Base-by-base conservation (phyloP, 2,329 filamentous ascomycete species). In the Thielaviopsis musarum region DNA sequence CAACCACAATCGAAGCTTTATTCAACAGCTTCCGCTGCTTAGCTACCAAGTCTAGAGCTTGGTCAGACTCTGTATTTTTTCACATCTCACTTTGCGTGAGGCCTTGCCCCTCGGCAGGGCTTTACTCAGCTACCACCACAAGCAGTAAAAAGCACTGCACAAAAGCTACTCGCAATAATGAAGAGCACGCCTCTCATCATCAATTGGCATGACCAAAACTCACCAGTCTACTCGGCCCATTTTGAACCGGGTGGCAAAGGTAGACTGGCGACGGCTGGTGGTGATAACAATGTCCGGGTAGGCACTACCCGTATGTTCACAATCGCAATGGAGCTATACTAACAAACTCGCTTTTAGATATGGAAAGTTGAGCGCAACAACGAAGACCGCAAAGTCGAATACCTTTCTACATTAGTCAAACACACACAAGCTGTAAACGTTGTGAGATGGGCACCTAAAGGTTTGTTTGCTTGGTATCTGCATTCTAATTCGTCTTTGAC, bases 371-470 rank as follows among this genome's bases (percentile, higher is more conserved):
- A 96, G 64, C 76, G 80, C 56, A 84, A 86, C 62, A 90, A 88
- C 48, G 89, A 95, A 63, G 88, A 94, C 66, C 81, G 89, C 62
- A 94, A 86, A 68, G 88, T 95, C 64, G 87, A 89, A 61, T 98
- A 97, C 70, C 78, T 98, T 41, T 90, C 90, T 15, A 96, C 91
- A 2, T 80, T 98, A 59, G 78, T 84, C 62, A 96, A 95, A 70
- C 93, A 98, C 72, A 94, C 91, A 22, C 91, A 97, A 71, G 90
- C 93, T 52, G 93, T 98, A 66, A 98, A 98, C 74, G 93, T 98
- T 48, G 93, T 98, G 57, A 83, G 93, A 67, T 98, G 93, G 83
- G 88, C 88, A 66, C 93, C 93, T 24, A 88, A 88, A 79, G 91
- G 91, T 94, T 77, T 61, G 74, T 66, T 48, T 54, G 17, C 17